Evolutionary conservation across 352 stramenopile species (phyloP), one percentile per base, ranked within the genome.

Genomic region (Pythium sp.): DNA sequence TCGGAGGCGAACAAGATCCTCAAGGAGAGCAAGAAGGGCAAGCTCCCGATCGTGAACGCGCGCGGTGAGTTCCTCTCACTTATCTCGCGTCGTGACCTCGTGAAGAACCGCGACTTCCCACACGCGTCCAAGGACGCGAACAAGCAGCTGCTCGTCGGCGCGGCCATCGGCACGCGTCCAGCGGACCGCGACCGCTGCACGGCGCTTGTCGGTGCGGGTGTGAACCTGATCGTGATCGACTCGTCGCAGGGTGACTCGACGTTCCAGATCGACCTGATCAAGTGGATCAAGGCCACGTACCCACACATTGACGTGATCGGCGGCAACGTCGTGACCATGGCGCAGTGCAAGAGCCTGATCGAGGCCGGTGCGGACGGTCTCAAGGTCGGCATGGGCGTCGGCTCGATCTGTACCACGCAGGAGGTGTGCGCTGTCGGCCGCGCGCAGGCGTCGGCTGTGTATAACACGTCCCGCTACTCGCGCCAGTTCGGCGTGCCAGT

Each of bases 331-430:
- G 98, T 99, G 32, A 99, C 98, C 43, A 92, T 94, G 58, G 89
- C 90, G 34, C 98, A 99, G 87, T 98, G 96, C 69, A 93, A 98
- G 75, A 97, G 98, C 78, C 90, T 99, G 22, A 99, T 99, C 67
- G 86, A 99, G 56, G 98, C 98, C 34, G 98, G 98, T 53, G 98
- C 97, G 15, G 98, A 99, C 72, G 98, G 97, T n/a, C 87, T 99
- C 56, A 97, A 98, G 70, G 97, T 99, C 53, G 98, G 98, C 68
- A 99, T 99, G 98, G 98, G 98, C 69, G 97, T 99, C 43, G 98
- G 98, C 67, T 99, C 96, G 63, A 99, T 99, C 77, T 99, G 98
- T 84, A 99, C 98, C 43, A 99, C 98, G 28, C 98, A 99, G 84
- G 98, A 99, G 81, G 96, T 99, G 47, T 98, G 96, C 74, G 98